A percentile compares a stretch with the other conserved stretches of the same genome.
Evolutionary conservation across 495 filamentous ascomycete genomes (phyloP).

Genomic region (Pyronema domesticum): DNA sequence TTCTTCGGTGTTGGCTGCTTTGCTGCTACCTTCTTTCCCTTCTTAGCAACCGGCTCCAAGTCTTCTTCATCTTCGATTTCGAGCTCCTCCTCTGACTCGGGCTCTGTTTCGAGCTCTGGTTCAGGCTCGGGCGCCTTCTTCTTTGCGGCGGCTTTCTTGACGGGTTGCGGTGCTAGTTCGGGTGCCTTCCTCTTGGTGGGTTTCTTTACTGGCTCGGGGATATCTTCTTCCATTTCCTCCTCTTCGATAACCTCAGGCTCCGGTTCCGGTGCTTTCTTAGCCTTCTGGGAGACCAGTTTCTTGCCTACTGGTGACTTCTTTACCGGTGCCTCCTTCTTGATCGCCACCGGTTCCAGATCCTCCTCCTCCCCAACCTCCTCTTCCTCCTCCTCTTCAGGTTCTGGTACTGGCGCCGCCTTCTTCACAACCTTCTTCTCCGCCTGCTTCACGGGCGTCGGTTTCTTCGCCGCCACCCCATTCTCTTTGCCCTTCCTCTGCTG

Average conservation of each 20-base stretch:
- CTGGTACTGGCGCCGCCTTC: background rate
- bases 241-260: background rate
- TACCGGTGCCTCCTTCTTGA: background rate
- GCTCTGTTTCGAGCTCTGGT: background rate
- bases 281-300: background rate
- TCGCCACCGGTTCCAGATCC: background rate
- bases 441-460: background rate
- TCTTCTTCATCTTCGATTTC: constrained; percentile 1
- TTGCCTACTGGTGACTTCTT: background rate
- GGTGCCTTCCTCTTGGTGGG: background rate
- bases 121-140: constrained; percentile 1
- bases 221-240: background rate
- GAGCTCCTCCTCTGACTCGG: background rate
- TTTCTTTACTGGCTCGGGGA: no score
- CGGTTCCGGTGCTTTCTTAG: constrained; percentile 6
- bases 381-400: background rate
- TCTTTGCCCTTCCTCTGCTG: background rate
- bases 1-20: background rate
- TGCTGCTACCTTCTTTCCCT: background rate
- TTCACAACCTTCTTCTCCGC: background rate
- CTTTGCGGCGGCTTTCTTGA: background rate
- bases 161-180: background rate
- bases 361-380: background rate
- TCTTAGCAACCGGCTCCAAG: background rate
- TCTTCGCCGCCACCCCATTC: background rate